Evolutionary conservation across 1,284 basidiomycete species (phyloP).

Genomic region (Omphalotus olearius): DNA sequence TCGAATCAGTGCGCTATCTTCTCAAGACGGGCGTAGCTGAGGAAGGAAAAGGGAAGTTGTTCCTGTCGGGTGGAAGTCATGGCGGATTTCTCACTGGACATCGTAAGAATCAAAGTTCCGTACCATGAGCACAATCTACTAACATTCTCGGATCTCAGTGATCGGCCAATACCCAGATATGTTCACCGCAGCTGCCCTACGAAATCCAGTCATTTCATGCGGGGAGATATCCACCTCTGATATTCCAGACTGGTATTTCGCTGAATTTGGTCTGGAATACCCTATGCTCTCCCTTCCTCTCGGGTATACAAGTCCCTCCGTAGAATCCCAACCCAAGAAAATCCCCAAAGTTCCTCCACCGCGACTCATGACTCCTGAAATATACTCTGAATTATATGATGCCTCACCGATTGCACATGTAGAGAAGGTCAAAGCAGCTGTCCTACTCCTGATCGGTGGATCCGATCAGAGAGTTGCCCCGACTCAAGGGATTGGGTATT

Average conservation of each 20-base stretch:
- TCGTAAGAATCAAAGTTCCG: slow-evolving; percentile 33
- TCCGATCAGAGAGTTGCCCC: slow-evolving; percentile 62
- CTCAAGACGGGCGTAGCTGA: slow-evolving; percentile 42
- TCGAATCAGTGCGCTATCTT: slow-evolving; percentile 49
- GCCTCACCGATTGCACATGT: slow-evolving; percentile 59
- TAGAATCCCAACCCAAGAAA: slow-evolving; percentile 10
- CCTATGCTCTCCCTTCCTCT: slow-evolving; percentile 30
- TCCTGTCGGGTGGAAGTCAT: slow-evolving; percentile 67
- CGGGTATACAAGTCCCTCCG: slow-evolving; percentile 4
- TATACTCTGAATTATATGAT: slow-evolving; percentile 40
- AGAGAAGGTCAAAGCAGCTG: slow-evolving; percentile 46
- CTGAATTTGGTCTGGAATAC: slow-evolving; percentile 52
- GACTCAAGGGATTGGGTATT: slow-evolving; percentile 59
- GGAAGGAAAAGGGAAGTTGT: slow-evolving; percentile 43
- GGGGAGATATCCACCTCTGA: slow-evolving; percentile 56
- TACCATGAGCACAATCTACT: neutral
- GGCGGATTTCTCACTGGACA: slow-evolving; percentile 68
- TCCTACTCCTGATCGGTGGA: slow-evolving; percentile 58
- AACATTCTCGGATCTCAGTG: slow-evolving; percentile 33
- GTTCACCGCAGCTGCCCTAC: slow-evolving; percentile 58
- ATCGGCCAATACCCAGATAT: slow-evolving; percentile 56
- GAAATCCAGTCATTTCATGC: slow-evolving; percentile 68
- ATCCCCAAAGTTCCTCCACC: slow-evolving; percentile 16
- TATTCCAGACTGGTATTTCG: slow-evolving; percentile 71
- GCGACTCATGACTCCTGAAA: slow-evolving; percentile 39